Percentiles rank a stretch among this genome's conserved stretches.
Evolutionary conservation across 164 flowering plant species (phyloP).

Genomic region (Hamamelis virginiana): DNA sequence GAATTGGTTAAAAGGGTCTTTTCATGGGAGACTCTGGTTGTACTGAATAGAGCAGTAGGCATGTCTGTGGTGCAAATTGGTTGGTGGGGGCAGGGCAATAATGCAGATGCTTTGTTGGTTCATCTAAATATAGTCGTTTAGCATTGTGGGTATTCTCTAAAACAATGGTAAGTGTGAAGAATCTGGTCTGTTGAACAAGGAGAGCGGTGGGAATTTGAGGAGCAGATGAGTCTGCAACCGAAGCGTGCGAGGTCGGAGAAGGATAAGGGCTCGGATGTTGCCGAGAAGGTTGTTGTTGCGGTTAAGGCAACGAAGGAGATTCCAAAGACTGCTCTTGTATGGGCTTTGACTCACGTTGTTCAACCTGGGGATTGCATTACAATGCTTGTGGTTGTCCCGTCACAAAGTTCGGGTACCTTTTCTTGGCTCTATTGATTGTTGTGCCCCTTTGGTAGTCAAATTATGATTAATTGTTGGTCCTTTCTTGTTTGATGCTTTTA

Average conservation of each 20-base stretch:
- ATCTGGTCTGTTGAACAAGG: conserved; percentile 13
- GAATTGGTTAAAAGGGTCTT: conserved; percentile 32
- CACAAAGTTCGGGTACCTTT: conserved; percentile 62
- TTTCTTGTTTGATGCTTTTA: not conserved
- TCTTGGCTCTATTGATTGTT: not conserved
- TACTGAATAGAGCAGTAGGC: conserved; percentile 8
- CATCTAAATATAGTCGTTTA: not conserved
- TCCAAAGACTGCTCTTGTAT: conserved; percentile 80
- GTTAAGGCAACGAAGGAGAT: conserved; percentile 92
- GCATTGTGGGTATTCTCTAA: no score
- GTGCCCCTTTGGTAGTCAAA: not conserved
- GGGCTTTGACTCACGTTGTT: conserved; percentile 98
- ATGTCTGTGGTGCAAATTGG: conserved; percentile 18
- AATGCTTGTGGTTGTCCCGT: conserved; percentile 80
- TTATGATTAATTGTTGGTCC: not conserved
- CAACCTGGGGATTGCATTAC: conserved; percentile 93
- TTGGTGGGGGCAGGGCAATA: conserved; percentile 23
- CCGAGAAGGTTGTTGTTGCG: conserved; percentile 86
- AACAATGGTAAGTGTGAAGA: conserved; percentile 16
- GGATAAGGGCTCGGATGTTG: conserved; percentile 52
- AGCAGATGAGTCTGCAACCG: conserved; percentile 42
- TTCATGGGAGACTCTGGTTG: conserved; percentile 19
- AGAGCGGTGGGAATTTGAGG: conserved; percentile 3
- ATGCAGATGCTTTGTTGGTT: conserved; percentile 10
- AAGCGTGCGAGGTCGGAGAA: conserved; percentile 53